phyloP scores from a whole-genome alignment of 2,329 filamentous ascomycete species.

The Neophaeococcomyces aloes region DNA sequence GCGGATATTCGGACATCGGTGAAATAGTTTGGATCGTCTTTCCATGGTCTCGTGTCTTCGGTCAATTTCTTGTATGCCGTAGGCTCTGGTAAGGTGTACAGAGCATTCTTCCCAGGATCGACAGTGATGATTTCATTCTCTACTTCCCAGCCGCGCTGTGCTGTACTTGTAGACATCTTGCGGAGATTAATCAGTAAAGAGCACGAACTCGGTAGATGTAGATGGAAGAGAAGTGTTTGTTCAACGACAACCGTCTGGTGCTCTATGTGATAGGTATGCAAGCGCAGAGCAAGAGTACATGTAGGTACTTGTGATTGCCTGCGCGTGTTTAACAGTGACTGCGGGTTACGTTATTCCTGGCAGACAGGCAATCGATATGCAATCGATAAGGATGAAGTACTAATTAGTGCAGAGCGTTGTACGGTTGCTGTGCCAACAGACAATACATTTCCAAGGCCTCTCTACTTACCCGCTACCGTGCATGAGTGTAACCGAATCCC shows the following conservation, averaged over 20 bases:
- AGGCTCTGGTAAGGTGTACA: slow-evolving; percentile 67
- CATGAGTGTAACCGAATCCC: too few species aligned
- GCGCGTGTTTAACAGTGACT: too few species aligned
- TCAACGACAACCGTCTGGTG: too few species aligned
- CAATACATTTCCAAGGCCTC: not conserved
- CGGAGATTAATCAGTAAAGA: not conserved
- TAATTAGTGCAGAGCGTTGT: too few species aligned
- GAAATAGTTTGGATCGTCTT: slow-evolving; percentile 71
- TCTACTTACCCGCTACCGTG: not conserved
- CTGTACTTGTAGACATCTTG: slow-evolving; percentile 26
- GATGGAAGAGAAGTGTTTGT: too few species aligned
- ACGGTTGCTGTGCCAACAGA: slow-evolving; percentile 5
- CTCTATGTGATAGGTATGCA: too few species aligned
- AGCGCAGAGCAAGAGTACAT: too few species aligned
- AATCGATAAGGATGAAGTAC: too few species aligned
- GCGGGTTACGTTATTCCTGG: too few species aligned
- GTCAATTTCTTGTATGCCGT: slow-evolving; percentile 57
- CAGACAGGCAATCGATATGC: too few species aligned
- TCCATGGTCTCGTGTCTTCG: slow-evolving; percentile 59
- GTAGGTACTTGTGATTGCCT: too few species aligned
- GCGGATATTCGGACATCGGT: slow-evolving; percentile 88
- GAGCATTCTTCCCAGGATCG: slow-evolving; percentile 76
- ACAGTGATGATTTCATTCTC: slow-evolving; percentile 77
- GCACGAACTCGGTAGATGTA: slow-evolving; percentile 2
- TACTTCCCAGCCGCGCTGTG: slow-evolving; percentile 47